Conservation (phyloP, 768 basidiomycete genomes). For the Amanita rubescens region DNA sequence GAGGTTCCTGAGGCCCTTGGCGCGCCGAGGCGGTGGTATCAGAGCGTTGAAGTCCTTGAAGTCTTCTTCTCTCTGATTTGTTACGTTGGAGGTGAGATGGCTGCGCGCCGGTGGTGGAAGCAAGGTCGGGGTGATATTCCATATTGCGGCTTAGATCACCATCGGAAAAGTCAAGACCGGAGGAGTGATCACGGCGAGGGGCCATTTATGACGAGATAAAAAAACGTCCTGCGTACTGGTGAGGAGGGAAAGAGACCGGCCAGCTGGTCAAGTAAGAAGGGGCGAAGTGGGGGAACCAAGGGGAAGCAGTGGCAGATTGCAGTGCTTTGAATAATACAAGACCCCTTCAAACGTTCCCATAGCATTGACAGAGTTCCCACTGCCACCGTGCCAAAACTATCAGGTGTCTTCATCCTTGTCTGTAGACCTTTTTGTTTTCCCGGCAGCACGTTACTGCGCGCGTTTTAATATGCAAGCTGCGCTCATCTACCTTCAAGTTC, state of each 20-base stretch:
- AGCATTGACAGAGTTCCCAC: too few relatives aligned
- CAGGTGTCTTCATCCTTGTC: too few relatives aligned
- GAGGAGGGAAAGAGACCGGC: slow-evolving; percentile 21
- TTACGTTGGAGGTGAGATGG: slow-evolving; percentile 67
- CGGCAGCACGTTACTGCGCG: too few relatives aligned
- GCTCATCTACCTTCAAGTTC: too few relatives aligned
- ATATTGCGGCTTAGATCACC: slow-evolving; percentile 28
- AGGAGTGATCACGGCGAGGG: slow-evolving; percentile 38
- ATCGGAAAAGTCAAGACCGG: slow-evolving; percentile 67
- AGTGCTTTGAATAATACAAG: too few relatives aligned
- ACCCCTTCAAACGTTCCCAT: background rate
- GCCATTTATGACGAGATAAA: slow-evolving; percentile 18
- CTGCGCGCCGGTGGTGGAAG: slow-evolving; percentile 21
- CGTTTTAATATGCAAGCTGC: too few relatives aligned
- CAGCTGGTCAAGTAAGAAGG: slow-evolving; percentile 12
- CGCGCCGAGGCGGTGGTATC: slow-evolving; percentile 29
- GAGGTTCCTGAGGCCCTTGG: slow-evolving; percentile 27
- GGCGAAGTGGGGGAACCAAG: background rate
- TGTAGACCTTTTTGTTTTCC: too few relatives aligned
- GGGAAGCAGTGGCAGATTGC: background rate
- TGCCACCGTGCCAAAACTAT: too few relatives aligned
- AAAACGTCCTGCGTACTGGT: slow-evolving; percentile 33
- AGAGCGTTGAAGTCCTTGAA: slow-evolving; percentile 78
- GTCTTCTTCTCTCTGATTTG: slow-evolving; percentile 72
- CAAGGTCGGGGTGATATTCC: slow-evolving; percentile 47